Evolutionary conservation across 345 rosid species (phyloP), one percentile per base, ranked within the genome.

Genomic region (Eucalyptus coolabah): DNA sequence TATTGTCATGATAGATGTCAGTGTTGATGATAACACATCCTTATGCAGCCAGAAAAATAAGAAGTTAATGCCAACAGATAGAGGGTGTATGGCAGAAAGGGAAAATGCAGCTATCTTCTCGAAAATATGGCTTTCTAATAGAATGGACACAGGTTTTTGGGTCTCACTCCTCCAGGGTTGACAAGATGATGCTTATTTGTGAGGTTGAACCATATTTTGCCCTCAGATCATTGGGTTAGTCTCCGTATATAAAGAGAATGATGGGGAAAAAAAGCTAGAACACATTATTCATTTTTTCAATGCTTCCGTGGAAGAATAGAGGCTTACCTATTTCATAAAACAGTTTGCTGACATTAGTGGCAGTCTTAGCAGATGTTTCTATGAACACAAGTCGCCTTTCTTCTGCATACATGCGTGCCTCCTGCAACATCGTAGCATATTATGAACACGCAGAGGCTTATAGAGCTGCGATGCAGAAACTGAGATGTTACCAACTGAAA

Each of bases 351-450:
- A 95, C 99, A 90, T 96, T 96, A 19, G 90, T 88, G 37, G 99
- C 96, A 15, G 95, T 92, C 92, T 96, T 96, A 4, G 99, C 99
- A 54, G 99, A 96, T 87, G 98, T 94, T 92, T 96, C 99, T 94
- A 96, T 92, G 92, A 96, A 96, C 95, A 96, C 94, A 83, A 96
- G 95, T 90, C 94, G 95, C 91, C 94, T 94, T 92, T 96, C 99
- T 93, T 92, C 95, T 37, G 98, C 98, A 93, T 93, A 96, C 7
- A 60, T 86, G 88, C 91, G 93, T 67, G 95, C 99, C 51, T 95
- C 99, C 99, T 96, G 96, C 91, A 94, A 91, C 92, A 89, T 86
- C 59, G 77, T 80, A 77, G 30, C 50, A n/a, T 14, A 47, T 87
- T 7, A 50, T 89, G 45, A 72, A 72, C 83, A 72, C 1, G 1